Evolutionary conservation across 805 yeast species (phyloP).

Genomic region (Nakazawaea ernobii): DNA sequence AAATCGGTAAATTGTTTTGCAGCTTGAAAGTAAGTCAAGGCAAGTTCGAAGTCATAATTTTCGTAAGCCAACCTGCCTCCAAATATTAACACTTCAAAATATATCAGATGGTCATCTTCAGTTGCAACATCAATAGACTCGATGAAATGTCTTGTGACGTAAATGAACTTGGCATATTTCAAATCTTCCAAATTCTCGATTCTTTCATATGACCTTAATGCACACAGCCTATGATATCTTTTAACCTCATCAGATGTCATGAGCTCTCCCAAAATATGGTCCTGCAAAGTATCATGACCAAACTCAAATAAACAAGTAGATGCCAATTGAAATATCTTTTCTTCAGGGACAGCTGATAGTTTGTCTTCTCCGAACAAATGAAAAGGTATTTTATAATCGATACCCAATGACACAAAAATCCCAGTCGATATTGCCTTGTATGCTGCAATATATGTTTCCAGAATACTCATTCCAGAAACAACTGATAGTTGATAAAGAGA

Average conservation of each 20-base stretch:
- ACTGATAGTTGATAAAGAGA: constrained; percentile 31
- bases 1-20: constrained; percentile 25
- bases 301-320: constrained; percentile 31
- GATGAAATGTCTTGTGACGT: constrained; percentile 34
- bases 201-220: constrained; percentile 31
- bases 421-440: constrained; percentile 27
- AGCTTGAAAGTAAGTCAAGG: constrained; percentile 33
- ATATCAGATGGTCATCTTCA: constrained; percentile 30
- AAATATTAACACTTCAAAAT: constrained; percentile 31
- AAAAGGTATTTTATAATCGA: constrained; percentile 43
- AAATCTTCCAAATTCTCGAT: constrained; percentile 11
- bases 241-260: constrained; percentile 21
- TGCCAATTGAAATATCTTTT: constrained; percentile 29
- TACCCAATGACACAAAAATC: constrained; percentile 32
- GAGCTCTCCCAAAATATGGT: constrained; percentile 24
- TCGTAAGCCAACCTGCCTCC: constrained; percentile 42
- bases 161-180: constrained; percentile 20
- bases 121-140: constrained; percentile 29
- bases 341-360: constrained; percentile 25
- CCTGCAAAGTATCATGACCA: constrained; percentile 34
- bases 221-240: constrained; percentile 32
- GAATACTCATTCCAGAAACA: constrained; percentile 29
- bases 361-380: constrained; percentile 22
- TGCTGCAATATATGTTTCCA: constrained; percentile 27
- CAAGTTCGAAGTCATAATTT: constrained; percentile 34